Percentiles rank a stretch among this genome's conserved stretches.
These are phyloP conservation scores for Calonectria pteridis DNA, from an alignment of 2,329 filamentous ascomycete species.

Conservation along the genomic window DNA sequence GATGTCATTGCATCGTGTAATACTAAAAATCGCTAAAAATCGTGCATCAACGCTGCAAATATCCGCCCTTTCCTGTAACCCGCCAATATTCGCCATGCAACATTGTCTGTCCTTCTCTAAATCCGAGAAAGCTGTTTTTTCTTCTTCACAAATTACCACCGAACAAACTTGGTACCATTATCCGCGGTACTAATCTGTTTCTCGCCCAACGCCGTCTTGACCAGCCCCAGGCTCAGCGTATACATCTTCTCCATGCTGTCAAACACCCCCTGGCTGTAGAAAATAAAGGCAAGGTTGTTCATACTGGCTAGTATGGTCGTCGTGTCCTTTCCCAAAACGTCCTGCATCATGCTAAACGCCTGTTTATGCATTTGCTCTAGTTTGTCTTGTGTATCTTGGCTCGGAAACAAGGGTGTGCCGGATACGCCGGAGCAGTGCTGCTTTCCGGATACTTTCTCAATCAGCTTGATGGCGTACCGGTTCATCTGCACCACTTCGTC, in stretches of 20 bases:
- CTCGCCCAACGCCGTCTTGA: neutral
- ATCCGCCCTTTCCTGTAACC: neutral
- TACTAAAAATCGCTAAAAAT: neutral
- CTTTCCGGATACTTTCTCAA: neutral
- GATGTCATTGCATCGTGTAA: neutral
- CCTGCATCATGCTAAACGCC: neutral
- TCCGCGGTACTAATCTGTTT: neutral
- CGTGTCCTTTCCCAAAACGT: neutral
- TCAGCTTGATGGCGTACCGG: neutral
- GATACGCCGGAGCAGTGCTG: neutral
- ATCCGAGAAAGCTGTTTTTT: neutral
- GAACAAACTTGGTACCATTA: neutral
- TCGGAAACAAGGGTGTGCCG: neutral
- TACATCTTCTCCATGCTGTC: constrained; percentile 8
- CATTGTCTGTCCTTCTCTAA: neutral
- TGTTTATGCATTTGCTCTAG: neutral
- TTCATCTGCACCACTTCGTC: constrained; percentile 8
- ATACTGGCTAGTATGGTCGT: neutral
- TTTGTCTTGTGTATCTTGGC: neutral
- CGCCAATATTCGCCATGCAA: neutral
- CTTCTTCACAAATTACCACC: neutral
- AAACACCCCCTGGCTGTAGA: neutral
- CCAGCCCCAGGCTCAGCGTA: neutral
- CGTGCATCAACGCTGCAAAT: neutral
- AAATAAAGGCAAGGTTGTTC: neutral